phyloP scores from a whole-genome alignment of 2,329 filamentous ascomycete genomes.

The Monosporascus sp. region DNA sequence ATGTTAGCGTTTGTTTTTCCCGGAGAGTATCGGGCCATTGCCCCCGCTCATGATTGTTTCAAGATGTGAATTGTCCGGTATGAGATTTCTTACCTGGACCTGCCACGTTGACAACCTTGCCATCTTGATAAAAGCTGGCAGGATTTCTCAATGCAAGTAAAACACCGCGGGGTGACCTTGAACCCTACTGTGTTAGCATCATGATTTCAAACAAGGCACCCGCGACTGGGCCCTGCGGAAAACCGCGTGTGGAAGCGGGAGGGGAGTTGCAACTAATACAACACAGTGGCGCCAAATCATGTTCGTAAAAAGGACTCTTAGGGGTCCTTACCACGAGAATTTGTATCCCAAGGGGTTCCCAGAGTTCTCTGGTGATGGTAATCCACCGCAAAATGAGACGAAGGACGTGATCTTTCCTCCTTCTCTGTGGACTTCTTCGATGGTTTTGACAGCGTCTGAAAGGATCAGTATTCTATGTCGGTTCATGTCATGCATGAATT shows the following conservation, averaged over 20 bases:
- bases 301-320: neutral
- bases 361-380: slow-evolving; percentile 66
- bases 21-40: neutral
- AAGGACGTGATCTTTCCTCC: slow-evolving; percentile 83
- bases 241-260: no score
- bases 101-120: slow-evolving; percentile 63
- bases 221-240: neutral
- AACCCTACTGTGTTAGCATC: neutral
- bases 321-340: slow-evolving; percentile 56
- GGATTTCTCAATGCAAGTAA: slow-evolving; percentile 80
- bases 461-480: neutral
- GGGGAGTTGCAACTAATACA: neutral
- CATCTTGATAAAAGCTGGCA: slow-evolving; percentile 78
- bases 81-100: slow-evolving; percentile 7
- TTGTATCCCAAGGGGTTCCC: slow-evolving; percentile 94
- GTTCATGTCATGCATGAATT: neutral
- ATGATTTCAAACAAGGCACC: slow-evolving; percentile 51
- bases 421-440: slow-evolving; percentile 78
- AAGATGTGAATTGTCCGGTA: neutral
- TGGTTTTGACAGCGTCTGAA: slow-evolving; percentile 74
- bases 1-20: slow-evolving; percentile 3
- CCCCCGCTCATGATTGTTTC: neutral
- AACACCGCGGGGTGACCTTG: slow-evolving; percentile 66
- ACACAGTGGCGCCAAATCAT: neutral
- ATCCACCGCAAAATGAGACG: slow-evolving; percentile 78